Evolutionary conservation across 306 rosid genomes (phyloP).

Genomic region (Dryas alaskensis): DNA sequence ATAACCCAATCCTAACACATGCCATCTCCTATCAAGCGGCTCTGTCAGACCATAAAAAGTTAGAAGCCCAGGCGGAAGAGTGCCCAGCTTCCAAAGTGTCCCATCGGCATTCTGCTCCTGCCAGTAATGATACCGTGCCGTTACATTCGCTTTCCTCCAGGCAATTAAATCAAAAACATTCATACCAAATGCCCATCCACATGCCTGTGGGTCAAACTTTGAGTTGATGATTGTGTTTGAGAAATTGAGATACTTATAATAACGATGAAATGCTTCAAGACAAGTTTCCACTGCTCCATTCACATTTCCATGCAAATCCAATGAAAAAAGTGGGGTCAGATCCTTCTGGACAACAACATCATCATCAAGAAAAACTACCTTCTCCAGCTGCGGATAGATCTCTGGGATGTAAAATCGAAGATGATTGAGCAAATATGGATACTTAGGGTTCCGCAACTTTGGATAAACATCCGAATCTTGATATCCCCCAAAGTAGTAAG

Average conservation of each 20-base stretch:
- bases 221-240: slow-evolving; percentile 83
- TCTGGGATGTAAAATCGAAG: slow-evolving; percentile 95
- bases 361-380: slow-evolving; percentile 93
- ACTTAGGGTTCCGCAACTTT: slow-evolving; percentile 67
- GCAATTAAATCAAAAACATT: slow-evolving; percentile 87
- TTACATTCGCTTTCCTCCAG: slow-evolving; percentile 88
- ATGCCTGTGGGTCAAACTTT: slow-evolving; percentile 91
- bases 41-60: slow-evolving; percentile 91
- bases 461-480: slow-evolving; percentile 59
- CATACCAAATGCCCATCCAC: slow-evolving; percentile 99
- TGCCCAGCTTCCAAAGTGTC: slow-evolving; percentile 89
- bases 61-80: slow-evolving; percentile 92
- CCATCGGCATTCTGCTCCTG: slow-evolving; percentile 82
- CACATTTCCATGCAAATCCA: slow-evolving; percentile 93
- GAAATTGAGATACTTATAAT: slow-evolving; percentile 92
- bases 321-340: slow-evolving; percentile 86
- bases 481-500: slow-evolving; percentile 65
- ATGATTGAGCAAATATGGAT: slow-evolving; percentile 68
- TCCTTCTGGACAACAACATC: slow-evolving; percentile 97
- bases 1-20: slow-evolving; percentile 93
- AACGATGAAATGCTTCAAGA: slow-evolving; percentile 93
- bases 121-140: slow-evolving; percentile 87
- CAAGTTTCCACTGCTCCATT: slow-evolving; percentile 99
- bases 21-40: slow-evolving; percentile 99
- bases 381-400: slow-evolving; percentile 95